Conservation (phyloP, 495 filamentous ascomycete genomes). For the Sporormia fimetaria region DNA sequence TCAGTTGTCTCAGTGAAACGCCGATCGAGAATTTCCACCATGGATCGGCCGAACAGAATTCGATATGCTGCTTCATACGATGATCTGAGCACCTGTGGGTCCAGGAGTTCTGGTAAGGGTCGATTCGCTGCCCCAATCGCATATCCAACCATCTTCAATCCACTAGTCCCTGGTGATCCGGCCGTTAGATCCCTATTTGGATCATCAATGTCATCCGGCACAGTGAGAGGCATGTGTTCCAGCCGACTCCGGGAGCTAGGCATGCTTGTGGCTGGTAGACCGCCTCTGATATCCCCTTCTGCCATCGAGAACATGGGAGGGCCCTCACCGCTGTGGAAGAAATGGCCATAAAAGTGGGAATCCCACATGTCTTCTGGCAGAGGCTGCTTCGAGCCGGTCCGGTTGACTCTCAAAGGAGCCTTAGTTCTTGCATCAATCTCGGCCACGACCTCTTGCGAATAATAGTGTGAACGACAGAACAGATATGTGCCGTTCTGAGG, state of each 20-base stretch:
- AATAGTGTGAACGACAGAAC: slow-evolving; percentile 36
- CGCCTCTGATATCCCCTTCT: too few relatives aligned
- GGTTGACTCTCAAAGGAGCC: slow-evolving; percentile 3
- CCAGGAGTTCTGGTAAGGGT: slow-evolving; percentile 23
- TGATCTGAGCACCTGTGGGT: slow-evolving; percentile 22
- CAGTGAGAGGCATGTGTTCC: too few relatives aligned
- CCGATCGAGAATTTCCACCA: slow-evolving; percentile 24
- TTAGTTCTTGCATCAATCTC: slow-evolving; percentile 21
- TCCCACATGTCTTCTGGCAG: slow-evolving; percentile 26
- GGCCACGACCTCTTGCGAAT: slow-evolving; percentile 27
- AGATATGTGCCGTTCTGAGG: slow-evolving; percentile 24
- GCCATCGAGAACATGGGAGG: too few relatives aligned
- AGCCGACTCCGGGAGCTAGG: too few relatives aligned
- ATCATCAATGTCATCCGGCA: too few relatives aligned
- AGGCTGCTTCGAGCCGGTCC: slow-evolving; percentile 13
- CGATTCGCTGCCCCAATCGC: slow-evolving; percentile 22
- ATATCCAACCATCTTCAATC: slow-evolving; percentile 29
- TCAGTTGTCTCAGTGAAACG: neutral
- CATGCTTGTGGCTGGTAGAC: too few relatives aligned
- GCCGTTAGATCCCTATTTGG: too few relatives aligned
- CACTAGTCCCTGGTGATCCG: neutral
- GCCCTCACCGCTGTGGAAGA: too few relatives aligned
- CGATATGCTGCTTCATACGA: slow-evolving; percentile 31
- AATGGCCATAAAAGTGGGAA: too few relatives aligned
- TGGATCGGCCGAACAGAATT: slow-evolving; percentile 32